phyloP scores from a whole-genome alignment of 345 rosid genomes.

The Excoecaria agallocha region DNA sequence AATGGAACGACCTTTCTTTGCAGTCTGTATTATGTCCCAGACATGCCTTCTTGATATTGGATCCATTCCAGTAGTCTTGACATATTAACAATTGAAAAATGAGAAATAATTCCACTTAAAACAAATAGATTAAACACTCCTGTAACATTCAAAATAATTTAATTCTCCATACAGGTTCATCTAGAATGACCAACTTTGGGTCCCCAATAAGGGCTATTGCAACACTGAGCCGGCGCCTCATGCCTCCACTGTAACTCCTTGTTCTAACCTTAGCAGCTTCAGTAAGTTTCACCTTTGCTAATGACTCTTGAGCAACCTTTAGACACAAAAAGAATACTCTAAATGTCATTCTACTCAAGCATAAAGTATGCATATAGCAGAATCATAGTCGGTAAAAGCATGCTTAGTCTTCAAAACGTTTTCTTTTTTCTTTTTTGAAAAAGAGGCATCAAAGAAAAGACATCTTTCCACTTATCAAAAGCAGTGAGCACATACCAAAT shows the following conservation, averaged over 20 bases:
- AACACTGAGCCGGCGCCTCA: slow-evolving; percentile 93
- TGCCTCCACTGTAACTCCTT: slow-evolving; percentile 93
- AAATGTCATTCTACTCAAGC: not conserved
- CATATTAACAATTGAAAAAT: slow-evolving; percentile 6
- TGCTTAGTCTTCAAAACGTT: slow-evolving; percentile 3
- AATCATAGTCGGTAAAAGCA: not conserved
- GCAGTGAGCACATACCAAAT: slow-evolving; percentile 43
- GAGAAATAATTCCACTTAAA: not conserved
- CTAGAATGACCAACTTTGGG: slow-evolving; percentile 82
- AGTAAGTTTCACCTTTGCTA: slow-evolving; percentile 67
- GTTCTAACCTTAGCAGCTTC: slow-evolving; percentile 69
- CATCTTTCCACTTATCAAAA: not conserved
- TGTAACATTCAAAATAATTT: not conserved
- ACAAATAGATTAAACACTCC: not conserved
- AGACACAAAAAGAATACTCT: not conserved
- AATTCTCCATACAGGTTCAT: slow-evolving; percentile 61
- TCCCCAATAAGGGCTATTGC: slow-evolving; percentile 83
- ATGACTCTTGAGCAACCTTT: slow-evolving; percentile 62
- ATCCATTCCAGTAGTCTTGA: slow-evolving; percentile 92
- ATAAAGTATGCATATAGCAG: not conserved
- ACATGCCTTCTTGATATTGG: slow-evolving; percentile 93
- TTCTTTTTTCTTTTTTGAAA: not conserved
- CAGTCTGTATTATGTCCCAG: slow-evolving; percentile 82
- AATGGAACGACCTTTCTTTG: slow-evolving; percentile 84
- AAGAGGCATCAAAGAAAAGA: not conserved